Base-by-base conservation (phyloP, 352 stramenopile species). In the Phytophthora multivora region DNA sequence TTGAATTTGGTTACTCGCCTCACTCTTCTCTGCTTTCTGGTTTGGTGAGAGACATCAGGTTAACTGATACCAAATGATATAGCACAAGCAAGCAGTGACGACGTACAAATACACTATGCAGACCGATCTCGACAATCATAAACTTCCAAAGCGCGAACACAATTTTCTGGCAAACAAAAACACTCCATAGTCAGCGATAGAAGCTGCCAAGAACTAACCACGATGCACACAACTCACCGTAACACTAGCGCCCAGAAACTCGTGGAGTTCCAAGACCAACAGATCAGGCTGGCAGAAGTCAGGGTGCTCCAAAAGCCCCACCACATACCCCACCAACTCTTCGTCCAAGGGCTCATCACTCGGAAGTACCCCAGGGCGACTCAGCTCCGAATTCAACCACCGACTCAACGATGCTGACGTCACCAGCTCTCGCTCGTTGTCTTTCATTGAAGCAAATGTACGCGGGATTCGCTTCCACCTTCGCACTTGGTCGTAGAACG, bases 71-170 rank as follows among this genome's bases (percentile, higher is more conserved):
- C 12, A 33, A 18, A 13, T 21, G 23, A 9, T 23, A 28, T 31
- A 8, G 28, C 13, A 4, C 28, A 33, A 8, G 28, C 28, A 33
- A 8, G 28, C 39, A 42, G 23, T 5, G 36, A 18, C 39, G 39
- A 59, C 33, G 57, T 82, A 89, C 79, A 47, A 86, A 90, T 25
- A 80, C 67, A 38, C 63, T 55, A 11, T 56, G 54, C n/a, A 83
- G 57, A 2, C 67, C 83, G 25, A 91, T 77, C 50, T 94, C 79
- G 23, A 91, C 46, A 6, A 90, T 62, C 41, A 92, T 55, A 63
- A 88, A 94, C 50, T 87, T 88, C 83, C 83, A 94, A 36, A 94
- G 51, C 12, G 74, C 71, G 9, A 91, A 53, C 54, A 91, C 83
- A 59, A 92, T 87, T 7, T 54, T 43, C 86, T 92, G 41, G 26